phyloP scores from a whole-genome alignment of 2,329 filamentous ascomycete species.

The Grosmannia serpens region DNA sequence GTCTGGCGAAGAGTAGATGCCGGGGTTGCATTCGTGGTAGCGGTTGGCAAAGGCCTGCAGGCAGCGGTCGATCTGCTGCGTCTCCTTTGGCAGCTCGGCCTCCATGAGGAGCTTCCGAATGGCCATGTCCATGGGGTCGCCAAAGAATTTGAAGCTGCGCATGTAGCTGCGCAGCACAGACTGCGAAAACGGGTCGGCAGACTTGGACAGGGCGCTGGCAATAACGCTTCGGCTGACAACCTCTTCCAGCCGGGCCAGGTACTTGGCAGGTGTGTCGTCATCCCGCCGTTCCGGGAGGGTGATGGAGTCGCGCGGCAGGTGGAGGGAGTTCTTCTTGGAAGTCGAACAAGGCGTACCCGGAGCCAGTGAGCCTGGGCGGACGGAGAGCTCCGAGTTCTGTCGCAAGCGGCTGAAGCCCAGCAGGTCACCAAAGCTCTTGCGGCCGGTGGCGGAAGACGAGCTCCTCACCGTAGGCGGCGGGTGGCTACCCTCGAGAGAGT shows the following conservation, averaged over 20 bases:
- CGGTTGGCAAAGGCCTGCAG: conserved; percentile 90
- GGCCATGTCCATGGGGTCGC: conserved; percentile 96
- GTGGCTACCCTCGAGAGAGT: conserved; percentile 59
- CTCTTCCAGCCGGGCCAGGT: conserved; percentile 73
- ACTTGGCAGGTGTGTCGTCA: conserved; percentile 82
- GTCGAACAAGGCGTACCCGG: conserved; percentile 58
- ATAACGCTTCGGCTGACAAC: conserved; percentile 71
- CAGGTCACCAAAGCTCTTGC: conserved; percentile 87
- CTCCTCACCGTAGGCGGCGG: conserved; percentile 58
- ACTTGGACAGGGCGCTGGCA: conserved; percentile 75
- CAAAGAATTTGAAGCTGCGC: conserved; percentile 89
- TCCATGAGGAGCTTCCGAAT: conserved; percentile 94
- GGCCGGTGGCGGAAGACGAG: conserved; percentile 69
- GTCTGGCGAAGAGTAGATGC: conserved; percentile 81
- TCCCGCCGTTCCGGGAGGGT: conserved; percentile 70
- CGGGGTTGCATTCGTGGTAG: conserved; percentile 96
- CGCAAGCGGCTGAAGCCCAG: conserved; percentile 69
- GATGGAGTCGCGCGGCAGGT: conserved; percentile 59
- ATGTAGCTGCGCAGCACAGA: conserved; percentile 88
- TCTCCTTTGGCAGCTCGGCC: conserved; percentile 90
- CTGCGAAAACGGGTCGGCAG: conserved; percentile 70
- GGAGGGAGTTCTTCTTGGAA: conserved; percentile 77
- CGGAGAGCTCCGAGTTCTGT: conserved; percentile 64
- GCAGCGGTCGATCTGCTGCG: conserved; percentile 93
- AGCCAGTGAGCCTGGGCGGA: conserved; percentile 51